Conservation (phyloP, 2,329 filamentous ascomycete species). For the Colletotrichum sp. region DNA sequence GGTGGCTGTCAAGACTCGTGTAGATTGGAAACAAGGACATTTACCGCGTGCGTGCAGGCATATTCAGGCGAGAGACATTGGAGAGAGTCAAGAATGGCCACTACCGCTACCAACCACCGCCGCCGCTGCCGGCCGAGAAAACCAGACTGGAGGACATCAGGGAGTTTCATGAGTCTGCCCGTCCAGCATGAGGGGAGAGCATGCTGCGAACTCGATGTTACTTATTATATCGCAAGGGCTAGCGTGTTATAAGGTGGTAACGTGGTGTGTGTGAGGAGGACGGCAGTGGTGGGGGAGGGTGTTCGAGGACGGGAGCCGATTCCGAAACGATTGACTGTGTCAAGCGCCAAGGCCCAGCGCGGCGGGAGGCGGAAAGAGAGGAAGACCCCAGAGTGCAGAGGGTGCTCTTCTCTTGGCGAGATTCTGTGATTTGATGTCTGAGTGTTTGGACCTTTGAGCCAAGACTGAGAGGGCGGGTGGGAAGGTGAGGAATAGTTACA, state of each 20-base stretch:
- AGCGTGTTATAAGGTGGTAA: not conserved
- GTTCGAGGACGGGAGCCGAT: not conserved
- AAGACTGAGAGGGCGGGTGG: not conserved
- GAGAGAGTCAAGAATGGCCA: not conserved
- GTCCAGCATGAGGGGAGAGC: not conserved
- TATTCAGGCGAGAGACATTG: not conserved
- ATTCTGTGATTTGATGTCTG: not conserved
- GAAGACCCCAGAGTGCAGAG: not conserved
- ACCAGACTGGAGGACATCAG: not conserved
- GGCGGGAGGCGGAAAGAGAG: not conserved
- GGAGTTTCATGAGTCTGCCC: not conserved
- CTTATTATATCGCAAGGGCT: not conserved
- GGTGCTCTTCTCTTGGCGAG: not conserved
- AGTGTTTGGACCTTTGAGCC: not conserved
- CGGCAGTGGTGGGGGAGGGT: not conserved
- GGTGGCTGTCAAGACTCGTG: not conserved
- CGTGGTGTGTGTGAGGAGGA: not conserved
- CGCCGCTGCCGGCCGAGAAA: not conserved
- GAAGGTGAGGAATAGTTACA: not conserved
- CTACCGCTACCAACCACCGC: not conserved
- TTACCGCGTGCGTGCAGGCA: not conserved
- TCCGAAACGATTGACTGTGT: slow-evolving; percentile 16
- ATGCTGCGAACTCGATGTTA: not conserved
- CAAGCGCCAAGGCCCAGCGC: slow-evolving; percentile 12
- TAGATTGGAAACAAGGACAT: not conserved